Percentiles rank a stretch among this genome's conserved stretches.
Conservation (phyloP, 176 grass and related monocot species). For the Zoysia pacifica region DNA sequence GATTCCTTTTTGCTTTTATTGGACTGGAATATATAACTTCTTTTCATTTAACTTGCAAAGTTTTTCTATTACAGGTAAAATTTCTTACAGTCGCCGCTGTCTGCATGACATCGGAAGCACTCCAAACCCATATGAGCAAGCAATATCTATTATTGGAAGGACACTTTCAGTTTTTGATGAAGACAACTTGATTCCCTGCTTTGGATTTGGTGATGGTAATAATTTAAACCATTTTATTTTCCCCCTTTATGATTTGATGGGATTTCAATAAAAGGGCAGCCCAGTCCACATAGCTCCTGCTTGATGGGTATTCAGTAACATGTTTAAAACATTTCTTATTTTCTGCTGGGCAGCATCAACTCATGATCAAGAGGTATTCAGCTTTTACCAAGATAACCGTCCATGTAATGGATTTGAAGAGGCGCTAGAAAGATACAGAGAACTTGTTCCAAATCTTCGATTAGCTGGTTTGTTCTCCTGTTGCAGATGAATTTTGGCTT, state of each 20-base stretch:
- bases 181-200: conserved; percentile 92
- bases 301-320: conserved; percentile 17
- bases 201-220: conserved; percentile 90
- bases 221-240: conserved; percentile 4
- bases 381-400: conserved; percentile 81
- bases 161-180: conserved; percentile 91
- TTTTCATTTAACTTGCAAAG: conserved; percentile 32
- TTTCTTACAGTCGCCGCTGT: conserved; percentile 74
- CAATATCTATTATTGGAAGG: conserved; percentile 91
- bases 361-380: conserved; percentile 95
- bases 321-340: conserved; percentile 32
- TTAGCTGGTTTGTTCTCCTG: conserved; percentile 63
- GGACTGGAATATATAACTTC: not conserved
- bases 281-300: no score
- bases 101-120: conserved; percentile 67
- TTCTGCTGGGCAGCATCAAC: conserved; percentile 68
- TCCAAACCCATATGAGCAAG: conserved; percentile 91
- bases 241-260: conserved; percentile 18
- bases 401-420: conserved; percentile 93
- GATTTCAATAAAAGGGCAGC: not conserved
- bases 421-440: conserved; percentile 77
- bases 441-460: conserved; percentile 88
- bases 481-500: conserved; percentile 19
- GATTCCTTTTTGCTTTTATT: conserved; percentile 15
- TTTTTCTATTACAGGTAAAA: conserved; percentile 58